These are phyloP conservation scores for Phytophthora sansomeana DNA, from an alignment of 352 stramenopile species.

Conservation along the genomic window DNA sequence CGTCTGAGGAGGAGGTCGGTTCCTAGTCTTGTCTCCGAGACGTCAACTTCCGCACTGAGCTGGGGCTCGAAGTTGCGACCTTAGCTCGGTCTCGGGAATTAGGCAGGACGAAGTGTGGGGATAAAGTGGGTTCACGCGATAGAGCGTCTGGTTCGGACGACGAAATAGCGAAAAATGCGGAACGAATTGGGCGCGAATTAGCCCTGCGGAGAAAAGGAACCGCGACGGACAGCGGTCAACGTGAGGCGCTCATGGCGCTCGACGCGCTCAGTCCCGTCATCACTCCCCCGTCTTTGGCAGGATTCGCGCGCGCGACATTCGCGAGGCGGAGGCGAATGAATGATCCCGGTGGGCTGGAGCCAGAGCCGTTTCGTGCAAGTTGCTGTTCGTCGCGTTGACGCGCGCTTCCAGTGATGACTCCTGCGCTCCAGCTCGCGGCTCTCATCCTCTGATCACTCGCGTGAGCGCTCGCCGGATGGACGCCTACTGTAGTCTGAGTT, in stretches of 20 bases:
- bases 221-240: neutral
- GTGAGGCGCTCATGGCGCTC: neutral
- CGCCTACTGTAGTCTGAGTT: too few species aligned
- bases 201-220: neutral
- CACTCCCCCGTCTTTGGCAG: conserved; percentile 8
- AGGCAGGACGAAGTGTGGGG: neutral
- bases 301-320: conserved; percentile 5
- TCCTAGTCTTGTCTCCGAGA: conserved; percentile 2
- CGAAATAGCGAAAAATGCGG: conserved; percentile 6
- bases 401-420: neutral
- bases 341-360: conserved; percentile 7
- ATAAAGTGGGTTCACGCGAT: conserved; percentile 1
- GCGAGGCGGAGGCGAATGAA: neutral
- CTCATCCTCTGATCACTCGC: neutral
- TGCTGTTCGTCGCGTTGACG: neutral
- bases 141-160: neutral
- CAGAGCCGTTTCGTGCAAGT: conserved; percentile 1
- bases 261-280: conserved; percentile 20
- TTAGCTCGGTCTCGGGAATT: neutral
- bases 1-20: neutral
- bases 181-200: neutral
- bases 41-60: conserved; percentile 37
- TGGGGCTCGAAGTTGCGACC: neutral
- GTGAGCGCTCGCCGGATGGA: too few species aligned
- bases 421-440: neutral